A percentile compares a stretch with the other conserved stretches of the same genome.
Evolutionary conservation across 345 rosid species (phyloP).

Genomic region (Syzygium jambos): DNA sequence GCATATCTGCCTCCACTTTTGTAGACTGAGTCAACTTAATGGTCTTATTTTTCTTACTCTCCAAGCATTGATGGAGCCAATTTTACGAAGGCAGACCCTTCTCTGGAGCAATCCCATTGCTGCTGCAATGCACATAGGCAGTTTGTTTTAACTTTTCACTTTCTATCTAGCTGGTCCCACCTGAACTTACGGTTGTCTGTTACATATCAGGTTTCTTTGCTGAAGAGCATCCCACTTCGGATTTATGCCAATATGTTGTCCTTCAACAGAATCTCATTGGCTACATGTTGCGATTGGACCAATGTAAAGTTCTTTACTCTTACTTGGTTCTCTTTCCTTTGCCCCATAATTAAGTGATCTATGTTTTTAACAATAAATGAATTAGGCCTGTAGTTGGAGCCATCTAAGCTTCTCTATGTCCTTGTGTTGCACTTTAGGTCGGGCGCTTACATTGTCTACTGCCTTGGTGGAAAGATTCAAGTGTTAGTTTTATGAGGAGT

Average conservation of each 20-base stretch:
- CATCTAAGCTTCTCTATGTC: neutral
- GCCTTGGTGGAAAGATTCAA: constrained; percentile 92
- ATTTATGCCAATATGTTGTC: constrained; percentile 53
- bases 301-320: constrained; percentile 33
- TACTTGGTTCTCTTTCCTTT: neutral
- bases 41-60: neutral
- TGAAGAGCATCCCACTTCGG: constrained; percentile 63
- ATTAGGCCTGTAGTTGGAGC: neutral
- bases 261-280: constrained; percentile 41
- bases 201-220: constrained; percentile 42
- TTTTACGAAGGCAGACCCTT: neutral
- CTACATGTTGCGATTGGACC: constrained; percentile 62
- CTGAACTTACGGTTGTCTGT: neutral
- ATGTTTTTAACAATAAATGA: neutral
- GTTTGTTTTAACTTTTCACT: neutral
- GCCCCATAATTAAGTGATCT: neutral
- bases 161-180: neutral
- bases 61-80: neutral
- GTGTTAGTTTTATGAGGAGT: constrained; percentile 60
- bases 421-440: constrained; percentile 20
- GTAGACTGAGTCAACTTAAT: neutral
- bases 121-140: neutral
- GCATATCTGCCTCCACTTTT: neutral
- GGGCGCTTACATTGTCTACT: constrained; percentile 72
- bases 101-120: neutral